Percentiles rank a stretch among this genome's conserved stretches.
phyloP scores from a whole-genome alignment of 148 eudicot genomes.

The Rhododendron griersonianum region DNA sequence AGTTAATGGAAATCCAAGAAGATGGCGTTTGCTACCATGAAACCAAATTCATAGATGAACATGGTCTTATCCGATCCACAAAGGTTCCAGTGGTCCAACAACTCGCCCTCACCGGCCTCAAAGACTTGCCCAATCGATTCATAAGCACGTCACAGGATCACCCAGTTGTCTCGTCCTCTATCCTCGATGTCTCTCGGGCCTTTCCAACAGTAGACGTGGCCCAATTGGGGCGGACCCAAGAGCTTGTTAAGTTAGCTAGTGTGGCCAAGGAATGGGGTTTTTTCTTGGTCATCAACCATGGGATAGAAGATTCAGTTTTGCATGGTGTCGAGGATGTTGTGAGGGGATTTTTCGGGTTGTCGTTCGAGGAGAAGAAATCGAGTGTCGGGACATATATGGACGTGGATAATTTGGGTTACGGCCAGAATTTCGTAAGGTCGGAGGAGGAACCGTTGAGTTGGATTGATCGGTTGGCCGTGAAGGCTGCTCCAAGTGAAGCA shows the following conservation, averaged over 20 bases:
- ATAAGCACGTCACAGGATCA: neutral
- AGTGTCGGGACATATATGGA: slow-evolving; percentile 19
- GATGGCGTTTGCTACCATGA: slow-evolving; percentile 16
- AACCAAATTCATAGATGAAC: slow-evolving; percentile 16
- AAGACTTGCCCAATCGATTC: slow-evolving; percentile 11
- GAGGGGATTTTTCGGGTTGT: slow-evolving; percentile 21
- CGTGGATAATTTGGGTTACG: slow-evolving; percentile 24
- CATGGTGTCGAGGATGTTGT: slow-evolving; percentile 16
- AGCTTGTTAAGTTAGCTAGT: slow-evolving; percentile 18
- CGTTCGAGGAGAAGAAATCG: slow-evolving; percentile 19
- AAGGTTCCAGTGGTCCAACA: slow-evolving; percentile 29
- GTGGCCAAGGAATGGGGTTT: slow-evolving; percentile 19
- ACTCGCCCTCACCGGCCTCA: slow-evolving; percentile 7
- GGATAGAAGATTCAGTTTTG: slow-evolving; percentile 12
- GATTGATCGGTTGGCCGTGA: slow-evolving; percentile 30
- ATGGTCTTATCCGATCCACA: slow-evolving; percentile 15
- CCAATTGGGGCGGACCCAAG: slow-evolving; percentile 1
- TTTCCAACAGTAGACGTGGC: slow-evolving; percentile 15
- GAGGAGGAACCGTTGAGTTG: slow-evolving; percentile 22
- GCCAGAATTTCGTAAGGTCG: slow-evolving; percentile 20
- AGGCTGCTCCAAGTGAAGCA: slow-evolving; percentile 22
- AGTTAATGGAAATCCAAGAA: neutral
- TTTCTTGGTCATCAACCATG: slow-evolving; percentile 23
- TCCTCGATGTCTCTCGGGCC: neutral
- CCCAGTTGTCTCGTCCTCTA: neutral